Conservation (phyloP, 1,284 basidiomycete genomes). For the Ceratobasidium papillatum region DNA sequence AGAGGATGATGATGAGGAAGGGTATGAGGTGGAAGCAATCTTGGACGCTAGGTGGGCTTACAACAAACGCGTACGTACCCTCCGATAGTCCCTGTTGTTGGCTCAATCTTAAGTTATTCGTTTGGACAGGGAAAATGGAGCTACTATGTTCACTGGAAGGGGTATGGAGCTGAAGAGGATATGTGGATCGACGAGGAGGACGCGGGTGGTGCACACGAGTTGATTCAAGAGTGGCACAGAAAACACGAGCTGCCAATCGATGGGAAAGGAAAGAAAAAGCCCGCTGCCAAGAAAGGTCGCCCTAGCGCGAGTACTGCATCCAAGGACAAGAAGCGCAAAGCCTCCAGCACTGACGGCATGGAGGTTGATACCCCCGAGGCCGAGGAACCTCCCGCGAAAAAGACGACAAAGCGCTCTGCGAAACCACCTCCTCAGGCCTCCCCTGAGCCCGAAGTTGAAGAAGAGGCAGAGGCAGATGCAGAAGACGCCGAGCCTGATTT, state of each 20-base stretch:
- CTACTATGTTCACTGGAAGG: slow-evolving; percentile 37
- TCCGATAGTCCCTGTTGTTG: not conserved
- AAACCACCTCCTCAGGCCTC: not conserved
- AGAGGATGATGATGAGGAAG: slow-evolving; percentile 32
- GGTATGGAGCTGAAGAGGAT: slow-evolving; percentile 29
- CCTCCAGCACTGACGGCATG: slow-evolving; percentile 19
- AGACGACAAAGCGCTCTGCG: not conserved
- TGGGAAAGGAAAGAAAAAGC: slow-evolving; percentile 33
- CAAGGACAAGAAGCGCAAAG: slow-evolving; percentile 35
- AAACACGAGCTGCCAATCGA: slow-evolving; percentile 13
- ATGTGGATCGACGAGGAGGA: slow-evolving; percentile 33
- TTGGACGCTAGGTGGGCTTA: slow-evolving; percentile 22
- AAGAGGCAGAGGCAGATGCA: not conserved
- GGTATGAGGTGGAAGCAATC: slow-evolving; percentile 30
- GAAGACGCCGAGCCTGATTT: slow-evolving; percentile 3
- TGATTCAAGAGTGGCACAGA: slow-evolving; percentile 18
- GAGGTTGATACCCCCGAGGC: slow-evolving; percentile 21
- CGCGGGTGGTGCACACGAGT: slow-evolving; percentile 20
- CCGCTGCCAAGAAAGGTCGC: not conserved
- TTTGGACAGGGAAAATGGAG: slow-evolving; percentile 29
- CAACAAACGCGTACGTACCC: slow-evolving; percentile 9
- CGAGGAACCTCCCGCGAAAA: slow-evolving; percentile 27
- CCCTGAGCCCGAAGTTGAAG: slow-evolving; percentile 3
- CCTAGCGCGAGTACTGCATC: not conserved
- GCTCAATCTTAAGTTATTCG: not conserved